These are phyloP conservation scores for Pouteria campechiana DNA, from an alignment of 179 eudicot species.

Conservation along the genomic window DNA sequence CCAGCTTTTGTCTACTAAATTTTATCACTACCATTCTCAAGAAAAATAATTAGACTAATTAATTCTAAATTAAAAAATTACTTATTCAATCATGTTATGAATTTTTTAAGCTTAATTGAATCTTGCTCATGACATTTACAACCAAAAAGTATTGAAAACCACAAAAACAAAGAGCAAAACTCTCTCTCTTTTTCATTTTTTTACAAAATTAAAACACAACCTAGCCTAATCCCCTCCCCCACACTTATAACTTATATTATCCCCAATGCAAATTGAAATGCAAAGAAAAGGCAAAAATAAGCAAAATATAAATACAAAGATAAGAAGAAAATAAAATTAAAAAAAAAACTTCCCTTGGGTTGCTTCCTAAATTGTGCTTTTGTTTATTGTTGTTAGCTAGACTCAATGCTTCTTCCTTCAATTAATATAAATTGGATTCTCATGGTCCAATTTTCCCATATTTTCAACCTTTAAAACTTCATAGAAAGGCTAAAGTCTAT, in stretches of 20 bases:
- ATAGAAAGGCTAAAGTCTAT: background rate
- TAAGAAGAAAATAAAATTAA: background rate
- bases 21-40: too few relatives aligned
- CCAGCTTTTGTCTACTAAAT: too few relatives aligned
- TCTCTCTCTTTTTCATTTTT: too few relatives aligned
- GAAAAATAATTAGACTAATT: too few relatives aligned
- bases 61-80: too few relatives aligned
- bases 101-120: too few relatives aligned
- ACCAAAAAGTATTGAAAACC: too few relatives aligned
- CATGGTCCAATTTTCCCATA: background rate
- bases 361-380: background rate
- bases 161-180: too few relatives aligned
- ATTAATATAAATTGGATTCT: background rate
- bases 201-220: too few relatives aligned
- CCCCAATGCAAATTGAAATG: background rate
- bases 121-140: too few relatives aligned
- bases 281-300: background rate
- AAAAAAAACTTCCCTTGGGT: background rate
- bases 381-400: background rate
- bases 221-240: too few relatives aligned
- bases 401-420: background rate
- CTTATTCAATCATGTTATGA: too few relatives aligned
- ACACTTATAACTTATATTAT: background rate
- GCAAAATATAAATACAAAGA: background rate
- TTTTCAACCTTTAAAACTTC: background rate